Base-by-base conservation (phyloP, 2,329 filamentous ascomycete genomes). In the Cercospora sp. region DNA sequence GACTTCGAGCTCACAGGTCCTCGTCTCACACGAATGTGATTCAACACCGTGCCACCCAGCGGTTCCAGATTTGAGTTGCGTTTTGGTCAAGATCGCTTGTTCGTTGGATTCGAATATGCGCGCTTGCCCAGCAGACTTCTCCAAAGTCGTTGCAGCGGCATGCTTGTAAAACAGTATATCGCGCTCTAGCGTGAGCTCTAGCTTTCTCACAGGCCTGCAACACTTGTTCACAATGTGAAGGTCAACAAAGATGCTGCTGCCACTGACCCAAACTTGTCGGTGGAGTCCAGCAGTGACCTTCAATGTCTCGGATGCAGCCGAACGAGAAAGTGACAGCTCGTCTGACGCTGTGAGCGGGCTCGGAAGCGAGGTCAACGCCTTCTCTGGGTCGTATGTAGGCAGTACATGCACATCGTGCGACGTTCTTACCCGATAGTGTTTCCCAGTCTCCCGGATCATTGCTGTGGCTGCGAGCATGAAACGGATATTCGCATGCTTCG, bases 251-350 rank as follows among this genome's bases (percentile, higher is more conserved):
- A 87, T 82, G 70, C 79, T 84, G 24, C 83, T 84, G 16, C 85
- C 85, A 70, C 84, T 86, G 64, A 87, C 84, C 85, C 85, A 87
- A 30, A 86, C 85, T 74, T 87, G 85, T n/a, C 85, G 81, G 74
- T 87, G 85, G 8, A 87, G 73, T 6, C 84, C 84, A 30, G 85
- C 85, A 21, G 84, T 86, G 18, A 86, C 74, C 64, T 79, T 80
- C 26, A 86, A 75, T 9, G 79, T 80, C 67, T 86, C 84, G 1
- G 81, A 67, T 1, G 77, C 77, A 30, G 74, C 76, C 49, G 81
- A 78, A 30, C 79, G 79, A 30, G 81, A 77, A 37, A 83, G 75
- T 5, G 77, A 69, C 70, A 82, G 79, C 69, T 85, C 83, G 66
- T 86, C 84, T 16, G 79, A 81, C 12, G 82, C 83, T 28, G 81